Evolutionary conservation across 257 asterid genomes (phyloP), one percentile per base, ranked within the genome.

Genomic region (Thymus quinquecostatus): DNA sequence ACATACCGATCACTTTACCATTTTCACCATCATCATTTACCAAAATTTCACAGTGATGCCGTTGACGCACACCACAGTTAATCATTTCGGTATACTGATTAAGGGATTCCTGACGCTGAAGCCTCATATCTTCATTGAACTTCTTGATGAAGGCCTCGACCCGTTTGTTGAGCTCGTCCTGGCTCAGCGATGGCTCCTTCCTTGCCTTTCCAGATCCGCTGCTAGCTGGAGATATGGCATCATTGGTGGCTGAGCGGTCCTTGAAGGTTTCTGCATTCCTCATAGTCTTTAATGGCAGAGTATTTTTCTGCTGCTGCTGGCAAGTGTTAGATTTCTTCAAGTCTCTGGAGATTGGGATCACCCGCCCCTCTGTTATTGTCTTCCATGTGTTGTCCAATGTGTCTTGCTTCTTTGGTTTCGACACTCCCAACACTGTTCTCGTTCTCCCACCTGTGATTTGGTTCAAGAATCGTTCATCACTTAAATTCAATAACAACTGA

Each of bases 301-400:
- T 70, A 29, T 60, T 66, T 66, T 78, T 74, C 53, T 32, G 72
- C 32, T 28, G 36, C 30, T 57, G 85, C 61, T 57, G 36, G 27
- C 92, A 83, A 14, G 98, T 92, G 80, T 90, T 96, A 0, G 91
- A 86, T 69, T 92, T 92, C 10, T 72, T 85, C 70, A 92, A 56
- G 85, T 90, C 95, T 65, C 97, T 72, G 60, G 86, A 82, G 14
- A 88, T 75, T 3, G 93, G 97, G 70, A 87, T 79, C 14, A 92
- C 71, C 0, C 93, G 95, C 0, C 96, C 98, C 63, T 92, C 96
- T 0, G 96, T 90, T 64, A 90, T 92, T 1, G 92, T 83, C 67
- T 83, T 90, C 98, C 98, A 92, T 63, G 97, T 88, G 75, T 77
- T 88, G 79, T 90, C 95, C 68, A 90, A 56, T 32, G 98, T 92